These are phyloP conservation scores for Grosmannia clavigera DNA, from an alignment of 2,329 filamentous ascomycete genomes.

Conservation along the genomic window DNA sequence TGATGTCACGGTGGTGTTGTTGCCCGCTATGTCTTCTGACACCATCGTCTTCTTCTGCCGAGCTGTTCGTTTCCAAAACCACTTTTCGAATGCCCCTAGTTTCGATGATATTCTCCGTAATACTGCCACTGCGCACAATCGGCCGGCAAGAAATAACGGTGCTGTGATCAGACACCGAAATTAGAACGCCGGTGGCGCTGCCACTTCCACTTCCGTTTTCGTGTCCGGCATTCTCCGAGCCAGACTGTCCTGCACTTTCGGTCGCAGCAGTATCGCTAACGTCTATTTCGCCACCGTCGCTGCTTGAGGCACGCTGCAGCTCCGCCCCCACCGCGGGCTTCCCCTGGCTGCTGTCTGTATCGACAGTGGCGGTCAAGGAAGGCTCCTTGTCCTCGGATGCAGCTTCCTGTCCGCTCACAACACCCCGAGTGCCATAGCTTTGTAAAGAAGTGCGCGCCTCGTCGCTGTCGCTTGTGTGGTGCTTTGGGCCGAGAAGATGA, in stretches of 20 bases:
- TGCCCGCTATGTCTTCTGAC: neutral
- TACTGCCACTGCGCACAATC: constrained; percentile 58
- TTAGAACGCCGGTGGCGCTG: neutral
- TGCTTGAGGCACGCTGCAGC: neutral
- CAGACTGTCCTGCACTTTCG: neutral
- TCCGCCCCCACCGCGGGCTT: neutral
- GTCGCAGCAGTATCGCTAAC: neutral
- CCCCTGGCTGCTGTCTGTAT: neutral
- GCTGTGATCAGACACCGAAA: constrained; percentile 7
- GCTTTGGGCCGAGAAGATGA: constrained; percentile 28
- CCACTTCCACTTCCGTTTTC: neutral
- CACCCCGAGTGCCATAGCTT: neutral
- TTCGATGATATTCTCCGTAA: constrained; percentile 68
- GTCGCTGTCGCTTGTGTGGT: no score
- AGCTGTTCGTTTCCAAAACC: constrained; percentile 38
- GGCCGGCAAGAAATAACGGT: constrained; percentile 15
- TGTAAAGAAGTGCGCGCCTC: neutral
- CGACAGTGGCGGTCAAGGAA: neutral
- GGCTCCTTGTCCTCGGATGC: neutral
- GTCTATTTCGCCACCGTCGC: no score
- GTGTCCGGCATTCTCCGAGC: constrained; percentile 8
- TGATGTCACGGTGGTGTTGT: neutral
- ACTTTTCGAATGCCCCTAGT: constrained; percentile 64
- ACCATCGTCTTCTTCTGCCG: constrained; percentile 23
- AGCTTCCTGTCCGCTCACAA: neutral